A percentile compares a stretch with the other conserved stretches of the same genome.
phyloP scores from a whole-genome alignment of 129 eudicot species.

The Helianthus annuus region DNA sequence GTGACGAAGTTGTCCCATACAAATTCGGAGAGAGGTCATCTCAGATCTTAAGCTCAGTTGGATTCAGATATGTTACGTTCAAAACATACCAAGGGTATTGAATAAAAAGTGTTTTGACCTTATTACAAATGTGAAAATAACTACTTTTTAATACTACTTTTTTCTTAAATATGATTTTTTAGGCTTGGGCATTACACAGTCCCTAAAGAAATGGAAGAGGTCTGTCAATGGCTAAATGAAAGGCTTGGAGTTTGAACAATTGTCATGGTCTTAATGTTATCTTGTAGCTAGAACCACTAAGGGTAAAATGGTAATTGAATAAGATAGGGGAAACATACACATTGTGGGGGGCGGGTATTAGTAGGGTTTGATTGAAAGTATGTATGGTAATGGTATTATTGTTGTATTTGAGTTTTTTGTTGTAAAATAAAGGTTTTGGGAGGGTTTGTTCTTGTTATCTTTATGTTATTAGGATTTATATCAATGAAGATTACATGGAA shows the following conservation, averaged over 20 bases:
- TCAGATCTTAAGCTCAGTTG: constrained; percentile 63
- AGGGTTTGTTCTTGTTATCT: constrained; percentile 15
- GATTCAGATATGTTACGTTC: constrained; percentile 65
- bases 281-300: constrained; percentile 16
- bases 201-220: constrained; percentile 91
- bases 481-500: not conserved
- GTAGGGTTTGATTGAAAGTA: constrained; percentile 26
- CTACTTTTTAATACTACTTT: not conserved
- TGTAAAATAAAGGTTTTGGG: constrained; percentile 32
- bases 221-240: constrained; percentile 65
- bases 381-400: constrained; percentile 32
- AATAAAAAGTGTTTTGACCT: not conserved
- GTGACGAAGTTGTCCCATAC: constrained; percentile 89
- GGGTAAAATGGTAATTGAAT: constrained; percentile 14
- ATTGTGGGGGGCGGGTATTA: constrained; percentile 16
- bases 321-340: constrained; percentile 16
- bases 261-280: not conserved
- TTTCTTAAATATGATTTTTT: constrained; percentile 17
- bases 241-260: constrained; percentile 58
- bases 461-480: constrained; percentile 17
- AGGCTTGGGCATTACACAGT: constrained; percentile 94
- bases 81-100: constrained; percentile 52
- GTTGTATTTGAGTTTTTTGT: constrained; percentile 29
- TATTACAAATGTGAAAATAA: not conserved
- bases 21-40: constrained; percentile 73